Conservation (phyloP, 495 filamentous ascomycete species). For the Terfezia boudieri region DNA sequence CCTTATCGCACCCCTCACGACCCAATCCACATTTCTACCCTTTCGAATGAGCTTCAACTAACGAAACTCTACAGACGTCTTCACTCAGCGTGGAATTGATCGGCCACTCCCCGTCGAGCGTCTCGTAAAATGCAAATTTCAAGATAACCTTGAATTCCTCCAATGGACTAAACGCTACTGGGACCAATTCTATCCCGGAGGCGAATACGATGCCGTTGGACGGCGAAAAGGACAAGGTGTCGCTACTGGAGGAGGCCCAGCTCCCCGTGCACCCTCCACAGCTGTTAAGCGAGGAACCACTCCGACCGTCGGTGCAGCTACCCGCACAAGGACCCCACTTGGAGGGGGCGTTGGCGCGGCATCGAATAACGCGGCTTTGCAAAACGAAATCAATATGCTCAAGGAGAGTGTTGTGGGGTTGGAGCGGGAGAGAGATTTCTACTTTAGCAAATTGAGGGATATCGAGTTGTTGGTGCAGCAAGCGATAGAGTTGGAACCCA, state of each 20-base stretch:
- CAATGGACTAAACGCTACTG: conserved; percentile 92
- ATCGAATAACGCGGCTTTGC: conserved; percentile 39
- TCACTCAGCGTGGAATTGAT: conserved; percentile 66
- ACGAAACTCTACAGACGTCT: conserved; percentile 35
- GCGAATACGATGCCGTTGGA: conserved; percentile 76
- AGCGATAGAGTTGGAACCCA: conserved; percentile 70
- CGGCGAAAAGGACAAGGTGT: conserved; percentile 61
- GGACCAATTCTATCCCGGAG: conserved; percentile 94
- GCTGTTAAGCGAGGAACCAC: conserved; percentile 49
- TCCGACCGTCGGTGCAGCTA: conserved; percentile 36
- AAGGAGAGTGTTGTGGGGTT: conserved; percentile 72
- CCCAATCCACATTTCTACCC: neutral
- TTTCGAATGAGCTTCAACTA: neutral
- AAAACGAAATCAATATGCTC: conserved; percentile 58
- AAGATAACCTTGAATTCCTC: conserved; percentile 97
- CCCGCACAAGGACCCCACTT: conserved; percentile 25
- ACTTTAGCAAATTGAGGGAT: conserved; percentile 93
- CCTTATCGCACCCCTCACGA: neutral
- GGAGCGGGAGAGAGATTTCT: conserved; percentile 91
- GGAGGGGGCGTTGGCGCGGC: conserved; percentile 36
- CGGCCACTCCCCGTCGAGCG: conserved; percentile 68
- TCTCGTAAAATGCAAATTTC: conserved; percentile 96
- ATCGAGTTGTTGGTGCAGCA: conserved; percentile 87
- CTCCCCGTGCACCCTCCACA: conserved; percentile 25
- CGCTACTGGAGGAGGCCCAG: conserved; percentile 27